Percentiles rank a stretch among this genome's conserved stretches.
Conservation (phyloP, 2,329 filamentous ascomycete genomes). For the Rosellinia necatrix region DNA sequence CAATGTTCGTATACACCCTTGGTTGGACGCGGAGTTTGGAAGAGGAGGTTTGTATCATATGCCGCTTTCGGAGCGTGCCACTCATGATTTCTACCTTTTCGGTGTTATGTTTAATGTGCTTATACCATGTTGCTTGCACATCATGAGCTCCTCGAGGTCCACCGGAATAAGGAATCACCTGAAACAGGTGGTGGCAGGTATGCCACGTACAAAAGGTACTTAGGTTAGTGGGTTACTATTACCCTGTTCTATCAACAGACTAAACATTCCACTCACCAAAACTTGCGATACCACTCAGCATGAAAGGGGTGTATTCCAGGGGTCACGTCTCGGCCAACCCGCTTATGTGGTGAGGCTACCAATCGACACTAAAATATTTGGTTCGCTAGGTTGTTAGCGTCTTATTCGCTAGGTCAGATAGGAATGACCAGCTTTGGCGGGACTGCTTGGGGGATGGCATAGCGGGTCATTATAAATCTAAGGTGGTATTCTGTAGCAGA, state of each 20-base stretch:
- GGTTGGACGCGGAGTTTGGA: not conserved
- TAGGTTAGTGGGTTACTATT: not conserved
- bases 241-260: not conserved
- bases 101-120: not conserved
- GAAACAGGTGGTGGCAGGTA: not conserved
- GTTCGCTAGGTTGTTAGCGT: too few relatives aligned
- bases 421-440: too few relatives aligned
- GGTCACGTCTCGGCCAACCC: too few relatives aligned
- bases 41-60: slow-evolving; percentile 11
- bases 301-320: not conserved
- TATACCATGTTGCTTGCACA: slow-evolving; percentile 18
- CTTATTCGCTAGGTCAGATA: too few relatives aligned
- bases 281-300: not conserved
- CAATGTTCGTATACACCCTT: slow-evolving; percentile 4
- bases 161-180: not conserved
- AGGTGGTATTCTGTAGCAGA: too few relatives aligned
- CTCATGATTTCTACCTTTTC: not conserved
- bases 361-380: too few relatives aligned
- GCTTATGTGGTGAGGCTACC: too few relatives aligned
- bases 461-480: too few relatives aligned
- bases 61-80: not conserved
- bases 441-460: too few relatives aligned
- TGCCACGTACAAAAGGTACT: not conserved
- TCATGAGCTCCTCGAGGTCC: not conserved
- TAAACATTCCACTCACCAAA: not conserved